Evolutionary conservation across 1,284 basidiomycete genomes (phyloP).

Genomic region (Moesziomyces antarcticus): DNA sequence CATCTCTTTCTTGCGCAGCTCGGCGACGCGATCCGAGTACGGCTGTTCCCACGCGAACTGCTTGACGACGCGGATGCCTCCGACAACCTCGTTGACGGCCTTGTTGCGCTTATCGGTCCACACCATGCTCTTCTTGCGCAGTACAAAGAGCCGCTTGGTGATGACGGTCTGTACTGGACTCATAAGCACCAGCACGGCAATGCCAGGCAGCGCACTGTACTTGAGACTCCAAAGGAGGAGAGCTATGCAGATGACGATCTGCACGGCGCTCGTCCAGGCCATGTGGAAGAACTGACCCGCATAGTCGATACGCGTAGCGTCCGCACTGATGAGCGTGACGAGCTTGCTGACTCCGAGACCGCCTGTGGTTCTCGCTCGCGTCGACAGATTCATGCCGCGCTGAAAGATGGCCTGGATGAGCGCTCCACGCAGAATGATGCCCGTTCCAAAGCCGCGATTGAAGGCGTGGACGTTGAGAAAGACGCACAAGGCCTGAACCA

Average conservation of each 20-base stretch:
- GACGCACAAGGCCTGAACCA: conserved; percentile 36
- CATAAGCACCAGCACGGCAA: conserved; percentile 71
- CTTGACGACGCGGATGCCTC: conserved; percentile 45
- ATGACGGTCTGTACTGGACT: conserved; percentile 46
- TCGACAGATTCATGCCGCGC: conserved; percentile 32
- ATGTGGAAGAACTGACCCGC: conserved; percentile 45
- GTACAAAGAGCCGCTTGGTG: conserved; percentile 39
- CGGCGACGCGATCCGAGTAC: conserved; percentile 71
- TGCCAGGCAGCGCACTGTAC: conserved; percentile 44
- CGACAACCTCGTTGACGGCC: conserved; percentile 45
- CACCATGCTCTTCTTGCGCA: conserved; percentile 35
- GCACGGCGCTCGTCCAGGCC: conserved; percentile 41
- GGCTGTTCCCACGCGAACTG: conserved; percentile 54
- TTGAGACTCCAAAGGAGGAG: conserved; percentile 59
- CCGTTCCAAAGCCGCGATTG: conserved; percentile 36
- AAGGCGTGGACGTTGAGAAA: conserved; percentile 46
- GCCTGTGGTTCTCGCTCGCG: conserved; percentile 18
- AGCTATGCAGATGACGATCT: conserved; percentile 39
- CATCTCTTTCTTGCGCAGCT: conserved; percentile 72
- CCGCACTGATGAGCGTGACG: conserved; percentile 77
- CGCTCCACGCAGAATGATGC: conserved; percentile 35
- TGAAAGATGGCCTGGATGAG: conserved; percentile 42
- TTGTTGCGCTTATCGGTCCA: conserved; percentile 34
- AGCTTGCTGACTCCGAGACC: conserved; percentile 74
- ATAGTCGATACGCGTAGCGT: conserved; percentile 47